These are phyloP conservation scores for Pestalotiopsis sp. DNA, from an alignment of 2,329 filamentous ascomycete genomes.

Conservation along the genomic window DNA sequence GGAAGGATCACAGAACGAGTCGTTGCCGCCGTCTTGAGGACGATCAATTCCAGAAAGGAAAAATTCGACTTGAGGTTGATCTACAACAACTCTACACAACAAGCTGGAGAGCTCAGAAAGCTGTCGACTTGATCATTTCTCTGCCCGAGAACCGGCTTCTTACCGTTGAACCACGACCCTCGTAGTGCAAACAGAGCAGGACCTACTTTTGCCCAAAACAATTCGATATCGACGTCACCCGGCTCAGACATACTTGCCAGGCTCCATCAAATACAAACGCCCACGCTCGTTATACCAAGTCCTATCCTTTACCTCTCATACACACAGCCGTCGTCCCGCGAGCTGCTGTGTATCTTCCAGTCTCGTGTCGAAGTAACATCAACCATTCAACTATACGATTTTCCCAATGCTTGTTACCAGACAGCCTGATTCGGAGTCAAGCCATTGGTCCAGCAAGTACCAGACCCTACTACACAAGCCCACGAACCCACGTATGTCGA, in stretches of 20 bases:
- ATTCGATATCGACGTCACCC: not conserved
- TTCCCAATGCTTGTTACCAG: constrained; percentile 61
- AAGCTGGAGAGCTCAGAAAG: not conserved
- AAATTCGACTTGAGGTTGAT: constrained; percentile 1
- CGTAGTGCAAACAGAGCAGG: not conserved
- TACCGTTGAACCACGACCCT: not conserved
- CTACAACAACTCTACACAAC: not conserved
- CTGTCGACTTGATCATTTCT: not conserved
- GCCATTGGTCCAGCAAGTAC: constrained; percentile 58
- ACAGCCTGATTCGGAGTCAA: constrained; percentile 55
- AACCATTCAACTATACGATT: constrained; percentile 15
- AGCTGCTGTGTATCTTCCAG: constrained; percentile 14
- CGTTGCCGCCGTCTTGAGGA: constrained; percentile 1
- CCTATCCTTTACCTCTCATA: not conserved
- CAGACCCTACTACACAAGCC: constrained; percentile 48
- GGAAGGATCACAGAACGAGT: not conserved
- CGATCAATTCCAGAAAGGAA: not conserved
- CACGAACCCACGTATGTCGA: constrained; percentile 59
- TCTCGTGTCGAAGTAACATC: constrained; percentile 12
- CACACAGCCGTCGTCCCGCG: constrained; percentile 4
- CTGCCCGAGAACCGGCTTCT: not conserved
- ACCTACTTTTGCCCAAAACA: not conserved
- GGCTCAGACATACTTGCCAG: not conserved
- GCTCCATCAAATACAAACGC: not conserved
- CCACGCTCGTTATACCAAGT: not conserved